These are phyloP conservation scores for Sugiyamaella lignohabitans DNA, from an alignment of 805 yeast species.

Conservation along the genomic window DNA sequence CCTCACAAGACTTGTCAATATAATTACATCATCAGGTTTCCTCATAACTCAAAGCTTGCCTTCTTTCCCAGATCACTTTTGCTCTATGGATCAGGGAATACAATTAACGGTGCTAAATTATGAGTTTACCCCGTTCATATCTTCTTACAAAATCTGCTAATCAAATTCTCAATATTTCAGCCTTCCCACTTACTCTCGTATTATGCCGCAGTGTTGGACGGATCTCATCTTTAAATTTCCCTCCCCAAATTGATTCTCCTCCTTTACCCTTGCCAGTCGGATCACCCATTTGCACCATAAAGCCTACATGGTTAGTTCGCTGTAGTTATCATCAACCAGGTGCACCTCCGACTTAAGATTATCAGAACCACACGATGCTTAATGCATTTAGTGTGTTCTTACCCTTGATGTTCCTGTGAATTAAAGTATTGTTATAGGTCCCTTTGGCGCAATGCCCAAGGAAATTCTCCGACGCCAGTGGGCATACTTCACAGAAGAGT, in stretches of 20 bases:
- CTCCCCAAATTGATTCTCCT: conserved; percentile 42
- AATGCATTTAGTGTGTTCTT: conserved; percentile 20
- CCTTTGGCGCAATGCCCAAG: conserved; percentile 43
- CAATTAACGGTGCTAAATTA: no score
- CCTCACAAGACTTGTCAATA: background rate
- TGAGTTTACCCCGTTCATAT: no score
- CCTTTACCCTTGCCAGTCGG: conserved; percentile 35
- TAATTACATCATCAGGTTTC: background rate
- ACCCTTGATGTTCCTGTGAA: conserved; percentile 36
- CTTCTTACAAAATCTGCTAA: no score
- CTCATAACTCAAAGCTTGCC: background rate
- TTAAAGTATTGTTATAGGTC: conserved; percentile 30
- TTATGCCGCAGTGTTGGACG: conserved; percentile 50
- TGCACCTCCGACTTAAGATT: background rate
- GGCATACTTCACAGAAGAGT: conserved; percentile 35
- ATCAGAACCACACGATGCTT: no score
- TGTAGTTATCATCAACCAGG: conserved; percentile 16
- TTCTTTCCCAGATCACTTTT: background rate
- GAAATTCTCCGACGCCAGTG: conserved; percentile 39
- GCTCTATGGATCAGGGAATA: no score
- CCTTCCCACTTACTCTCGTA: conserved; percentile 48
- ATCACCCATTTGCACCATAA: conserved; percentile 34
- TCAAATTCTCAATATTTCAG: no score
- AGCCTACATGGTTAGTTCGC: no score
- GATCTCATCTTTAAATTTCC: conserved; percentile 30